Percentiles rank a stretch among this genome's conserved stretches.
Evolutionary conservation across 2,329 filamentous ascomycete genomes (phyloP).

Genomic region (Diaporthe destruens): DNA sequence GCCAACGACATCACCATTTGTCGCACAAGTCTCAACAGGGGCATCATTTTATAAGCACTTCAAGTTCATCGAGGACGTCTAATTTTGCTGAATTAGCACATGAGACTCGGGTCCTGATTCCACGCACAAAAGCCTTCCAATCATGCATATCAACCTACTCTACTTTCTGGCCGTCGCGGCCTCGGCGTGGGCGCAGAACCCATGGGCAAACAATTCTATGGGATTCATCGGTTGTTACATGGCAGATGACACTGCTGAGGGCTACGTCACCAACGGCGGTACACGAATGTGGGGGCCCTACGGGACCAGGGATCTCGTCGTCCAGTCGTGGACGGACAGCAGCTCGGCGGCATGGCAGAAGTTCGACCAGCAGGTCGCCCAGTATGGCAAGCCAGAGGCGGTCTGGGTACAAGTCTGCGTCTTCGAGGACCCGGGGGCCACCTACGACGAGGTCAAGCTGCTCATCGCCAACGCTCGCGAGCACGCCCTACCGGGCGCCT

Average conservation of each 20-base stretch:
- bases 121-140: background rate
- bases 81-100: no score
- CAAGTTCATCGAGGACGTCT: no score
- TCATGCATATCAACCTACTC: background rate
- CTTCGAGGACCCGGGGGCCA: slow-evolving; percentile 47
- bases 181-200: background rate
- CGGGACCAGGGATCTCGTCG: slow-evolving; percentile 47
- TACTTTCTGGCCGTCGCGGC: background rate
- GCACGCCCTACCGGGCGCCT: slow-evolving; percentile 46
- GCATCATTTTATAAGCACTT: no score
- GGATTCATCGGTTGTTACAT: slow-evolving; percentile 51
- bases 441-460: slow-evolving; percentile 48
- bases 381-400: slow-evolving; percentile 44
- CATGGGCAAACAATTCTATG: slow-evolving; percentile 43
- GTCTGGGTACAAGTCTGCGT: slow-evolving; percentile 51
- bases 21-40: no score
- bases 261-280: slow-evolving; percentile 46
- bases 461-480: slow-evolving; percentile 48
- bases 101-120: background rate
- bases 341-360: slow-evolving; percentile 46
- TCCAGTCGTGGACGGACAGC: slow-evolving; percentile 49
- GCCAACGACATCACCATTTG: no score
- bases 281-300: slow-evolving; percentile 49
- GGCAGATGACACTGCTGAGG: slow-evolving; percentile 49
- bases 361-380: slow-evolving; percentile 47